phyloP scores from a whole-genome alignment of 495 filamentous ascomycete species.

The Penicillium pancosmium region DNA sequence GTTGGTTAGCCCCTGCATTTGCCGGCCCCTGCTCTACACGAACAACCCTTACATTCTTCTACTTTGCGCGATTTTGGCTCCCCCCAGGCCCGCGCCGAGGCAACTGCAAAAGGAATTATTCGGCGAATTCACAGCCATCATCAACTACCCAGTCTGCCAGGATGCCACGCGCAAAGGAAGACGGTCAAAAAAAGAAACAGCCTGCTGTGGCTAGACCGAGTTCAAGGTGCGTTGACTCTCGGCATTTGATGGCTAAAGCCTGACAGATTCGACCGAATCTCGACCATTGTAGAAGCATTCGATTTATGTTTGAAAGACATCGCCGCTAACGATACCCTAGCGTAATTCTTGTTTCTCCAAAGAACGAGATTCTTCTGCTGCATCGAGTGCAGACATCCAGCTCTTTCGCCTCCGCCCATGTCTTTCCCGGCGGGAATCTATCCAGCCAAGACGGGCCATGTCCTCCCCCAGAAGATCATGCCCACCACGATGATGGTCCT shows the following conservation, averaged over 20 bases:
- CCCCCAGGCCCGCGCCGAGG: conserved; percentile 2
- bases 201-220: conserved; percentile 42
- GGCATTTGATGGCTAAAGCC: not conserved
- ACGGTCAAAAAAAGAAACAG: conserved; percentile 24
- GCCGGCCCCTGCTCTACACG: not conserved
- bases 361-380: conserved; percentile 84
- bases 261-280: not conserved
- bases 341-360: conserved; percentile 81
- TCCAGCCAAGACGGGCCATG: conserved; percentile 66
- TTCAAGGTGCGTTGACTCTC: conserved; percentile 23
- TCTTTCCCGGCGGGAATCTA: conserved; percentile 94
- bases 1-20: conserved; percentile 12
- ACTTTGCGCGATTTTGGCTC: not conserved
- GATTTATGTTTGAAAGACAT: not conserved
- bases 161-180: conserved; percentile 27
- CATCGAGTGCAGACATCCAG: conserved; percentile 80
- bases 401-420: conserved; percentile 89
- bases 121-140: conserved; percentile 7
- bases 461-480: conserved; percentile 43
- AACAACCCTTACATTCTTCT: not conserved
- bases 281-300: not conserved
- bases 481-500: conserved; percentile 65
- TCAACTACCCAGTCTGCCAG: conserved; percentile 8
- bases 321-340: conserved; percentile 46
- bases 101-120: conserved; percentile 11